A percentile compares a stretch with the other conserved stretches of the same genome.
phyloP scores from a whole-genome alignment of 345 rosid species.

The Passiflora organensis region DNA sequence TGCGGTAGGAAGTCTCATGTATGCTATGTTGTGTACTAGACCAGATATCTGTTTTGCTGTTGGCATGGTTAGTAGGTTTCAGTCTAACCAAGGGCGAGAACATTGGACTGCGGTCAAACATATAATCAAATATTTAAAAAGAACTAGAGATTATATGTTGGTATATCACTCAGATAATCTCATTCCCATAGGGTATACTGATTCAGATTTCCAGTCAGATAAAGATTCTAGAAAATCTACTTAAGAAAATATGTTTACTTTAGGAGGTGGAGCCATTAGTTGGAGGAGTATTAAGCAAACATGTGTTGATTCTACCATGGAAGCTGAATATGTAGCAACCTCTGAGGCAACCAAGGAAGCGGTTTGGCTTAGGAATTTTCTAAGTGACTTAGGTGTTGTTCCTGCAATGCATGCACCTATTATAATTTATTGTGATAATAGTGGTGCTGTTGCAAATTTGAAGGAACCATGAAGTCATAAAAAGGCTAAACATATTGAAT shows the following conservation, averaged over 20 bases:
- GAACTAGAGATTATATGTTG: neutral
- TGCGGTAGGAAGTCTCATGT: neutral
- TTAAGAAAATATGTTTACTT: no score
- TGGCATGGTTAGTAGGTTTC: neutral
- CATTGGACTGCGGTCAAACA: no score
- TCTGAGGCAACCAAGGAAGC: no score
- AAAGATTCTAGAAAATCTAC: neutral
- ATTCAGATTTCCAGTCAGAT: neutral
- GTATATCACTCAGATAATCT: neutral
- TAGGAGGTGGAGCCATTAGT: neutral
- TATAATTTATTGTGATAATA: constrained; percentile 4
- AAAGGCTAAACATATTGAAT: neutral
- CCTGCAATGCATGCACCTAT: no score
- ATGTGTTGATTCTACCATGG: neutral
- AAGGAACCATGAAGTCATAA: neutral
- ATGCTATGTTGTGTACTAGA: constrained; percentile 1
- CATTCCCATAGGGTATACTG: neutral
- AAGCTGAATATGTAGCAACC: no score
- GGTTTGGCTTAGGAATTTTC: no score
- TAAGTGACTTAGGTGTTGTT: no score
- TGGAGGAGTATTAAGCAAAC: neutral
- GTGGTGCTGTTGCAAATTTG: neutral
- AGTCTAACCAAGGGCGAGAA: no score
- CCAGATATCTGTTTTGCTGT: neutral
- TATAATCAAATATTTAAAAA: neutral